Evolutionary conservation across 1,284 basidiomycete species (phyloP), one percentile per base, ranked within the genome.

Genomic region (Tilletia walkeri): DNA sequence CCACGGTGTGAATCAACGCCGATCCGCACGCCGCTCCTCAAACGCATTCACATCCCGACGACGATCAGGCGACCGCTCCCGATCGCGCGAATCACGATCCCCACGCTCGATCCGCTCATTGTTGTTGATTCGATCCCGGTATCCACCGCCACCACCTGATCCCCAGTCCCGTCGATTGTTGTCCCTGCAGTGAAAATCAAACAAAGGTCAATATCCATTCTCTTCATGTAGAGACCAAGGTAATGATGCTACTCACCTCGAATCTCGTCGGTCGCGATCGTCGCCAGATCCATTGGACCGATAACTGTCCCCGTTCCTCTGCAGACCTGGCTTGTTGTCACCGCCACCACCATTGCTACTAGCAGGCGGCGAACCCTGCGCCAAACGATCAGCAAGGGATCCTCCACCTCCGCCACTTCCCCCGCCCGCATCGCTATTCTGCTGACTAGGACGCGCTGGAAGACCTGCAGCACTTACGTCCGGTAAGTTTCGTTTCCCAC

Each of bases 1-100:
- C 24, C 24, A 30, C 1, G 24, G 24, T 30, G 24, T n/a, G n/a
- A n/a, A 30, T 7, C 59, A 63, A 18, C 59, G 30, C 14, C 59
- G 59, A 39, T 63, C 59, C 30, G 59, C 59, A 5, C 36, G 59
- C 9, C 59, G 59, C 18, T 63, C 59, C 30, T 63, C 59, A 39
- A 36, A 63, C 34, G 34, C 34, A 6, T 34, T 34, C 20, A 18
- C 50, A 39, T 63, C 59, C 36, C 59, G 59, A 9, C 59, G 59
- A 12, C 59, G 34, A 34, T 18, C 30, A 3, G 59, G 59, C 59
- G 59, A 63, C 59, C 59, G 34, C 16, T 63, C 59, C 12, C 59
- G 34, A n/a, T 63, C 59, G 30, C 59, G 59, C 4, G 36, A 41
- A 38, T 63, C 59, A 3, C 59, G 59, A 9, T n/a, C 30, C 30